Evolutionary conservation across 345 rosid genomes (phyloP).

Genomic region (Raphanus raphanistrum): DNA sequence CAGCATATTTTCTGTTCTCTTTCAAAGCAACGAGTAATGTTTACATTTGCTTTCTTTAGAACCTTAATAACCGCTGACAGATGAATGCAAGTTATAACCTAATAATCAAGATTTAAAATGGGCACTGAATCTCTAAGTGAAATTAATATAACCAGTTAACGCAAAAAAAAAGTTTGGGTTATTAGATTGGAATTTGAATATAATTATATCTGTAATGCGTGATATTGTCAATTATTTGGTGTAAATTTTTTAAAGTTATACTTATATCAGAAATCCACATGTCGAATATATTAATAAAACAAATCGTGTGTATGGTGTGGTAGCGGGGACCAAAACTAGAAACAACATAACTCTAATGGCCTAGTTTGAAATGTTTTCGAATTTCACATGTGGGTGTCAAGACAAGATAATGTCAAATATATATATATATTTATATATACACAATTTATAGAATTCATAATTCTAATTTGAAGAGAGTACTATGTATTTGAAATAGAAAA

Average conservation of each 20-base stretch:
- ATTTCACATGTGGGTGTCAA: neutral
- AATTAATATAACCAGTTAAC: neutral
- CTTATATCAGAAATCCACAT: neutral
- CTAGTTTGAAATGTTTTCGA: neutral
- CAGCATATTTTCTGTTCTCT: constrained; percentile 30
- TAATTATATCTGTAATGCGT: neutral
- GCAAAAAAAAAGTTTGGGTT: neutral
- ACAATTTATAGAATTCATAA: neutral
- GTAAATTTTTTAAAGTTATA: neutral
- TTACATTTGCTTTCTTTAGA: neutral
- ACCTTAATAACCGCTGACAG: neutral
- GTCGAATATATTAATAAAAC: neutral
- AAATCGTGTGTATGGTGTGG: constrained; percentile 13
- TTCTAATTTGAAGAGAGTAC: neutral
- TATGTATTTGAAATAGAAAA: neutral
- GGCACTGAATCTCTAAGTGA: neutral
- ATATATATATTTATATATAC: neutral
- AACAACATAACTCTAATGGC: constrained; percentile 21
- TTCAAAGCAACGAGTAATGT: neutral
- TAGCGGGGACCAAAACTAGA: constrained; percentile 37
- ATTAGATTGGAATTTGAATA: neutral
- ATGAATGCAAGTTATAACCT: neutral
- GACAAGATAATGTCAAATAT: constrained; percentile 30
- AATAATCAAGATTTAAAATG: neutral
- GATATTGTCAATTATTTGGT: neutral